A percentile compares a stretch with the other conserved stretches of the same genome.
Evolutionary conservation across 495 filamentous ascomycete species (phyloP).

Genomic region (Daldinia decipiens): DNA sequence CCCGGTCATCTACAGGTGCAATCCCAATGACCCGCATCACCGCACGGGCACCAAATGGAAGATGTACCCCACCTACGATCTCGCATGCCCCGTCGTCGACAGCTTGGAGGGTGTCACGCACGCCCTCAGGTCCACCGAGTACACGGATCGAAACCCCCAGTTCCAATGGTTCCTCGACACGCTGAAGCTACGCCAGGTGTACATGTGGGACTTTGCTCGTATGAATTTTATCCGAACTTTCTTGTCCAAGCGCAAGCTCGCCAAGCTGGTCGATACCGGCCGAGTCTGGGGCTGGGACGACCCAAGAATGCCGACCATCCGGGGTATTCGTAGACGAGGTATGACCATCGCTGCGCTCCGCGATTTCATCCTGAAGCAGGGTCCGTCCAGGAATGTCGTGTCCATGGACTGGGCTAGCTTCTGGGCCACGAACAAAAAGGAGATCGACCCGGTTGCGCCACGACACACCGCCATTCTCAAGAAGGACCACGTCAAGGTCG

Average conservation of each 20-base stretch:
- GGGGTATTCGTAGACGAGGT: constrained; percentile 86
- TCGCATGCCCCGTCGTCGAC: constrained; percentile 92
- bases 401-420: constrained; percentile 91
- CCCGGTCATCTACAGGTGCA: constrained; percentile 95
- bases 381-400: constrained; percentile 86
- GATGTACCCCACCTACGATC: constrained; percentile 96
- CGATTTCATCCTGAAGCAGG: constrained; percentile 93
- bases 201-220: constrained; percentile 97
- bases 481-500: constrained; percentile 73
- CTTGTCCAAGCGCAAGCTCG: constrained; percentile 93
- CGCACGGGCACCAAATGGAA: constrained; percentile 91
- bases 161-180: constrained; percentile 96
- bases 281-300: constrained; percentile 94
- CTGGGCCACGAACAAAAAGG: constrained; percentile 96
- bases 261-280: constrained; percentile 88
- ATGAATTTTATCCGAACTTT: constrained; percentile 95
- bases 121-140: constrained; percentile 94
- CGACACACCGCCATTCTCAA: constrained; percentile 83
- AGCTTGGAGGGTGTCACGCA: constrained; percentile 92
- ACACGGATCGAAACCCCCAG: constrained; percentile 95
- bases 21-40: constrained; percentile 78
- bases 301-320: constrained; percentile 92
- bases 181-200: constrained; percentile 83
- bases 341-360: constrained; percentile 90
- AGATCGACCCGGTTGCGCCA: constrained; percentile 87